Base-by-base conservation (phyloP, 1,139 yeast species). In the Yamadazyma sp. region DNA sequence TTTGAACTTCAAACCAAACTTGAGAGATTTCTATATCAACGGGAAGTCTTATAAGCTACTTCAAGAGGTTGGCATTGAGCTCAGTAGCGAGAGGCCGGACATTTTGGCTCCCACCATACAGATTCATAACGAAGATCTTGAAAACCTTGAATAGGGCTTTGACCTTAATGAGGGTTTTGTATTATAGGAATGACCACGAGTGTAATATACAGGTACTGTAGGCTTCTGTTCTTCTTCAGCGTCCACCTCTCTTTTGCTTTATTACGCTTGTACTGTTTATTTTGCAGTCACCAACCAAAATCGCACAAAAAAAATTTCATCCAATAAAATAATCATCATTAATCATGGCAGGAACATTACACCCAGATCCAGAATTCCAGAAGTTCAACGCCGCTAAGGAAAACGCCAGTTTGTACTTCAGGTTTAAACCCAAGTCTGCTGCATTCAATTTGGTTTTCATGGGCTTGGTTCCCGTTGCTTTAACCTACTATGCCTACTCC, bases 301-400 rank as follows among this genome's bases (percentile, higher is more conserved):
- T 11, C 15, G 9, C 15, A 12, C 25, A 4, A 11, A 12, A 30
- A 27, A 33, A 25, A 23, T 27, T 30, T 21, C 26, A 25, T 39
- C 47, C 46, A 43, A 41, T 44, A 34, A 35, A 42, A 39, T 35
- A 27, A 16, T 16, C 15, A 9, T 31, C 31, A 39, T 31, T 34
- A 35, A 37, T 28, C 25, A 71, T 71, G 77, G 77, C 76, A 37
- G 68, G 61, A 41, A 71, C 77, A 34, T 64, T 71, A 49, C 64
- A 53, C 52, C 75, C 73, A 50, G 77, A 71, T 50, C 64, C 64
- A 38, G 72, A 61, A 41, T 61, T 70, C 37, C 70, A 67, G 53
- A 61, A 63, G 48, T 71, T 70, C 61, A 70, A 71, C 50, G 47
- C 56, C 23, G 74, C 74, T 38, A 70, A 64, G 48, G 76, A 71